These are phyloP conservation scores for Rhodocollybia butyracea DNA, from an alignment of 768 basidiomycete species.

Conservation along the genomic window DNA sequence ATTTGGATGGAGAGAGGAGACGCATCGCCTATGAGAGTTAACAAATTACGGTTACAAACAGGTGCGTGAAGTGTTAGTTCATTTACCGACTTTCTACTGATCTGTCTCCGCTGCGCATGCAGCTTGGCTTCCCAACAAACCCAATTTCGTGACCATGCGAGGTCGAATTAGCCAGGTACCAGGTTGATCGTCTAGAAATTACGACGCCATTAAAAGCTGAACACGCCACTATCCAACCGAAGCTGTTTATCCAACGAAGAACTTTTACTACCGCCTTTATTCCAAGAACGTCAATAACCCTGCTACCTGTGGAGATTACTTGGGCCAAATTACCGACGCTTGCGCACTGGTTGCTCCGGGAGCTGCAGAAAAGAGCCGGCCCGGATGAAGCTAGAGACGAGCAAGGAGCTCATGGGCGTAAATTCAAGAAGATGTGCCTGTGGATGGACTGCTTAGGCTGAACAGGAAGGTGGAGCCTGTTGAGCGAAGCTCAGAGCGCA, in stretches of 20 bases:
- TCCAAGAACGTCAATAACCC: conserved; percentile 46
- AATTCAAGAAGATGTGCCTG: conserved; percentile 74
- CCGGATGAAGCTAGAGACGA: conserved; percentile 70
- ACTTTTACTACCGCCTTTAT: conserved; percentile 91
- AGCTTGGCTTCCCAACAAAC: conserved; percentile 95
- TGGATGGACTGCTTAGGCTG: conserved; percentile 78
- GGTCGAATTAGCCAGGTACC: conserved; percentile 95
- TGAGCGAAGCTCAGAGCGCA: conserved; percentile 50
- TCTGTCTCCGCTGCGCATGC: conserved; percentile 76
- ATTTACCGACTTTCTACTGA: not conserved
- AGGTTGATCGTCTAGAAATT: conserved; percentile 58
- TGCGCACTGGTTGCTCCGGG: conserved; percentile 72
- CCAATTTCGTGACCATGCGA: conserved; percentile 99
- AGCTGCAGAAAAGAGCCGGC: conserved; percentile 79
- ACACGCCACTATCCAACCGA: conserved; percentile 56
- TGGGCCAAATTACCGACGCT: conserved; percentile 92
- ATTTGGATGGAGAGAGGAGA: conserved; percentile 81
- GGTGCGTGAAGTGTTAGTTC: conserved; percentile 38
- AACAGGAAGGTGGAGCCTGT: conserved; percentile 51
- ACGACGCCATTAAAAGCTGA: conserved; percentile 65
- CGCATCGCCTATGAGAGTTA: conserved; percentile 80
- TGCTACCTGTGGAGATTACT: conserved; percentile 84
- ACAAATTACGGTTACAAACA: conserved; percentile 96
- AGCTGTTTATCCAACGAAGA: conserved; percentile 78
- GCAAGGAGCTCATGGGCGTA: conserved; percentile 73